Base-by-base conservation (phyloP, 1,284 basidiomycete species). In the Schizophyllum commune region DNA sequence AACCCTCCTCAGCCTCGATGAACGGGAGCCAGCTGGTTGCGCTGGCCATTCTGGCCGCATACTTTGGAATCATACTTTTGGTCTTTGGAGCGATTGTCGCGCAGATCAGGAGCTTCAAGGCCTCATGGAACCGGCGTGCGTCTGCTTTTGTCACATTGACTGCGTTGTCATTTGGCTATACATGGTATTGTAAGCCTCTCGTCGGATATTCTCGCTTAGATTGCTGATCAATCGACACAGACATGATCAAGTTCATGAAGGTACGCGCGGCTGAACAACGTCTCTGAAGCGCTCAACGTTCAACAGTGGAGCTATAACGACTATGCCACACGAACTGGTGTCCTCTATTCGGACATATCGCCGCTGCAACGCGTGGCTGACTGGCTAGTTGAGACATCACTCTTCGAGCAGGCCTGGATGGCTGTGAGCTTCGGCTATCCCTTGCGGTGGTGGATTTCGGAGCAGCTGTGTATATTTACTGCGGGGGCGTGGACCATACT, bases 391-490 rank as follows among this genome's bases (percentile, higher is more conserved):
- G 69, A 83, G 21, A 86, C 87, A 0, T 77, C 75, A 0, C 75
- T 91, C 0, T 91, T 91, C 66, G 81, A 88, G 68, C 81, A 91
- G 58, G 79, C 77, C 9, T 79, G 76, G 77, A 65, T 67, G 5
- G 65, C 68, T 13, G 76, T 75, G 5, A 75, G 71, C 56, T 71
- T 70, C 32, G 71, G 78, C 11, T 70, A 75, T 13, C 39, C 0
- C 63, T 58, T 91, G 88, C 17, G 39, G 87, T 90, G 87, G 88
- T 88, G 86, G 85, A 85, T 83, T 11, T 13, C 39, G 66, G 83
- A 85, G 67, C 86, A 86, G 69, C 76, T 91, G 32, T 91, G 88
- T 69, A 72, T 86, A 11, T 87, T 83, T 72, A 89, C 88, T 1
- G 83, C 83, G 1, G 84, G 83, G 0, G 72, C 82, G 33, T 87